phyloP scores from a whole-genome alignment of 352 stramenopile genomes.

The Stephanocyclus meneghinianus region DNA sequence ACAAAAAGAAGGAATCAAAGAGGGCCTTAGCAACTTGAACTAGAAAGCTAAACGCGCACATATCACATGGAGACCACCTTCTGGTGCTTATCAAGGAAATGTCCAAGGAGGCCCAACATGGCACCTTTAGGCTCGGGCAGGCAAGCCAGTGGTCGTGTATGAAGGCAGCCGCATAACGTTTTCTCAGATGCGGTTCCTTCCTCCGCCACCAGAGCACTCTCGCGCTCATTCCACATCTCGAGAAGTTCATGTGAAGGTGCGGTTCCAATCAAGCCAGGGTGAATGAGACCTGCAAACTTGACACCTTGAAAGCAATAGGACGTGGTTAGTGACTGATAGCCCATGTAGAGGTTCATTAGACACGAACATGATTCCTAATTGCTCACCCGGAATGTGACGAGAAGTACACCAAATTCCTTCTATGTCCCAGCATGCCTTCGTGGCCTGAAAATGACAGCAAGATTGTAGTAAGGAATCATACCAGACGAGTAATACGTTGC shows the following conservation, averaged over 20 bases:
- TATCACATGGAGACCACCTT: conserved; percentile 12
- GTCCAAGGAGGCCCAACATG: conserved; percentile 65
- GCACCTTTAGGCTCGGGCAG: conserved; percentile 65
- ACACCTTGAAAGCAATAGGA: neutral
- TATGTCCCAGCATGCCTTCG: conserved; percentile 70
- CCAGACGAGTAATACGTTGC: neutral
- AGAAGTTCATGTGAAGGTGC: conserved; percentile 55
- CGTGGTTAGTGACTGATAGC: no score
- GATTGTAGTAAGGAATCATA: neutral
- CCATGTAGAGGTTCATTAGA: no score
- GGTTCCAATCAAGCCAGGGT: conserved; percentile 55
- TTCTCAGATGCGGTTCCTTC: conserved; percentile 66
- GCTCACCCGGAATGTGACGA: conserved; percentile 64
- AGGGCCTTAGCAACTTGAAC: neutral
- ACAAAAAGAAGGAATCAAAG: neutral
- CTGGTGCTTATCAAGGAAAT: conserved; percentile 56
- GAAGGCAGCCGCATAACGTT: conserved; percentile 60
- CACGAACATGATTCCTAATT: neutral
- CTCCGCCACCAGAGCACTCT: conserved; percentile 53
- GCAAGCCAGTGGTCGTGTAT: conserved; percentile 64
- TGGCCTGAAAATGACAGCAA: conserved; percentile 20
- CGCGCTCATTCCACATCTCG: conserved; percentile 75
- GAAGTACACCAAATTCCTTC: conserved; percentile 68
- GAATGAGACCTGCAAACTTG: conserved; percentile 61
- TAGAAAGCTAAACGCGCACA: neutral